Evolutionary conservation across 2,329 filamentous ascomycete genomes (phyloP), one percentile per base, ranked within the genome.

Genomic region (Lojkania enalia): DNA sequence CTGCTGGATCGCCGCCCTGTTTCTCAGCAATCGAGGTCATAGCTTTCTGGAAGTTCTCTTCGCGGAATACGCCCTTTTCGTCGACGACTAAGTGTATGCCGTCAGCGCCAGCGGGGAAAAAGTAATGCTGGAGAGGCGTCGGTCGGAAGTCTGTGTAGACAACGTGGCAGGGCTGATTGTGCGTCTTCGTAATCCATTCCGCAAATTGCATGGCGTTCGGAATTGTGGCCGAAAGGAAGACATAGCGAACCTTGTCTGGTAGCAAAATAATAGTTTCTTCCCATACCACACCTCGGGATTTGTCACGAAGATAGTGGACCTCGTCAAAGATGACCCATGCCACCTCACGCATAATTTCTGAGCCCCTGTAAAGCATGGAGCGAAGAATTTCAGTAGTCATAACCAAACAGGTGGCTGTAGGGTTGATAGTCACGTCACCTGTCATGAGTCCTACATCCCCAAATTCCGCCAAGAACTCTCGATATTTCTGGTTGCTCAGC

Each of bases 341-440:
- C 1, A 99, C 95, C 75, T 99, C 94, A 57, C 94, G 90, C 92
- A 99, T 99, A 55, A 99, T 97, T 74, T 99, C 94, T 0, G 94
- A 97, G 48, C 94, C 94, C 57, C 94, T 83, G 71, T 99, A 99
- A 73, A 99, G 70, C 94, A 99, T 99, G 14, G 92, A 97, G 37
- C 94, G 87, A 66, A 99, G 73, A 90, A 99, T 99, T 76, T 99
- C 94, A 0, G 94, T 99, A 0, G 94, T 99, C 94, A 99, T 99
- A 63, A 99, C 94, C 46, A 99, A 77, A 69, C 94, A 99, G 48
- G 91, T 97, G 12, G 94, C 94, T 3, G 94, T 97, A 3, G 95
- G 95, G 70, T 99, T 99, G 72, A 99, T 99, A 18, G 94, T 99
- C 52, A 97, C 92, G 80, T 99, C 94, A 64, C 94, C 94, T 4